phyloP scores from a whole-genome alignment of 1,284 basidiomycete genomes.

The Phlebopus sp. region DNA sequence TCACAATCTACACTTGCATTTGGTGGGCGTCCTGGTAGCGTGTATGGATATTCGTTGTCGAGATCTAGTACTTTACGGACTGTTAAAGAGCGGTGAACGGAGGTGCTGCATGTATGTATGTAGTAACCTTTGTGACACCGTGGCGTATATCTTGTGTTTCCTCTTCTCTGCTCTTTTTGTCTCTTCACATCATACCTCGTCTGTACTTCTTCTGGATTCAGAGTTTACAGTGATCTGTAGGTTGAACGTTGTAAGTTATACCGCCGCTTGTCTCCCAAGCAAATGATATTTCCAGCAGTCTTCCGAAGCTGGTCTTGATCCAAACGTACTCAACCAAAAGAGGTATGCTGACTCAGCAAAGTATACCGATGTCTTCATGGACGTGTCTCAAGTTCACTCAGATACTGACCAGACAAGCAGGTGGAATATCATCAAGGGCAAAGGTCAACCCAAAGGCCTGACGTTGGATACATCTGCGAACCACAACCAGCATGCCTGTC shows the following conservation, averaged over 20 bases:
- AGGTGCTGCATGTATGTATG: background rate
- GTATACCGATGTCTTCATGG: background rate
- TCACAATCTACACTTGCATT: background rate
- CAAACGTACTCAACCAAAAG: background rate
- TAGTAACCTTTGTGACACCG: background rate
- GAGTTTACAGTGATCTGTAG: too few relatives aligned
- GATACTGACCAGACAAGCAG: background rate
- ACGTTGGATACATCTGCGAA: background rate
- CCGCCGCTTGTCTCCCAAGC: too few relatives aligned
- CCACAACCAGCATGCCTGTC: conserved; percentile 55
- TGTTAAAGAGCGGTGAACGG: background rate
- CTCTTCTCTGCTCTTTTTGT: too few relatives aligned
- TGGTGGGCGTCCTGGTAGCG: conserved; percentile 2
- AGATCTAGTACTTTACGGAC: conserved; percentile 3
- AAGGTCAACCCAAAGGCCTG: background rate
- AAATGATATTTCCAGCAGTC: too few relatives aligned
- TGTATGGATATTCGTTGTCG: conserved; percentile 1
- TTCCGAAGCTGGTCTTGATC: too few relatives aligned
- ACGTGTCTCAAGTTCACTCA: background rate
- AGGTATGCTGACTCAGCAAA: conserved; percentile 21
- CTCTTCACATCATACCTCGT: too few relatives aligned
- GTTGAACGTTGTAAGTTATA: too few relatives aligned
- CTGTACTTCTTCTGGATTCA: background rate
- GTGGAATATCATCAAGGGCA: background rate
- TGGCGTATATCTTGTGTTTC: too few relatives aligned